These are phyloP conservation scores for Combretum micranthum DNA, from an alignment of 345 rosid genomes.

Conservation along the genomic window DNA sequence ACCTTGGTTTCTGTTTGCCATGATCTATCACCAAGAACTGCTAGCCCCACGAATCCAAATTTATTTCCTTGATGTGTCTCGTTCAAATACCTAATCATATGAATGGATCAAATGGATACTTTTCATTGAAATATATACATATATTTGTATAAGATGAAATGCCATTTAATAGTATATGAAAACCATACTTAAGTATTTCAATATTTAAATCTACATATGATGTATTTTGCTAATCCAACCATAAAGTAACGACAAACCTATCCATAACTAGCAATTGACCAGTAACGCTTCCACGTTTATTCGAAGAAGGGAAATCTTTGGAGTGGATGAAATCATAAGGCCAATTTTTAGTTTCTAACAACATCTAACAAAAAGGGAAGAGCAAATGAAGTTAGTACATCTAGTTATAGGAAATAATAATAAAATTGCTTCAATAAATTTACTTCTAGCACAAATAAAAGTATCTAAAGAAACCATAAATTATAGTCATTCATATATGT, in stretches of 20 bases:
- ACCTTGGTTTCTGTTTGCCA: constrained; percentile 40
- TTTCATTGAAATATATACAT: too few relatives aligned
- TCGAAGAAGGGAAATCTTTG: constrained; percentile 18
- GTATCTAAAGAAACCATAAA: not conserved
- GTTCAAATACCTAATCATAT: not conserved
- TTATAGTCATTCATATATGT: too few relatives aligned
- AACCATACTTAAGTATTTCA: too few relatives aligned
- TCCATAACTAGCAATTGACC: constrained; percentile 24
- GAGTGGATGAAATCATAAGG: constrained; percentile 28
- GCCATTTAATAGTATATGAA: too few relatives aligned
- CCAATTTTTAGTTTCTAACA: constrained; percentile 23
- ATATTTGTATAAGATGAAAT: too few relatives aligned
- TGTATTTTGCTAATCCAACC: too few relatives aligned
- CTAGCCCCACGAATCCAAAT: constrained; percentile 33
- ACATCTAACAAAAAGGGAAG: constrained; percentile 4
- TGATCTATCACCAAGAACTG: constrained; percentile 35
- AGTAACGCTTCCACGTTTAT: constrained; percentile 17
- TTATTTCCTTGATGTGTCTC: not conserved
- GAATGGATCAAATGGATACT: too few relatives aligned
- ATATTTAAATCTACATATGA: too few relatives aligned
- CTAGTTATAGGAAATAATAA: too few relatives aligned
- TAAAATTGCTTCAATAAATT: too few relatives aligned
- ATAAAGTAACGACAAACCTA: too few relatives aligned
- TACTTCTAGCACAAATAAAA: too few relatives aligned
- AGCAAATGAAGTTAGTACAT: not conserved